Conservation (phyloP, 768 basidiomycete species). For the Amanita exitialis region DNA sequence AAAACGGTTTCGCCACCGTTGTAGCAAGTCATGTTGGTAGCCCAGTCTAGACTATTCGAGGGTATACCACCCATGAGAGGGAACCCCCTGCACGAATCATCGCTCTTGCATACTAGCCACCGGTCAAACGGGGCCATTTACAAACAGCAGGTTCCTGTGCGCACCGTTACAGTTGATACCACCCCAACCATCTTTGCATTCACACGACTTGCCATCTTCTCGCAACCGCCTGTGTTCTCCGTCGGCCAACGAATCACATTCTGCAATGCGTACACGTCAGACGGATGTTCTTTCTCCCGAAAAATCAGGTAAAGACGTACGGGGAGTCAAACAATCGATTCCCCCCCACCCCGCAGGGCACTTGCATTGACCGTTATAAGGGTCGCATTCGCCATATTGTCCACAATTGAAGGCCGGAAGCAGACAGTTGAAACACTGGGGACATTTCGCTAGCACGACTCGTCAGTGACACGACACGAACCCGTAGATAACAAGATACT, state of each 20-base stretch:
- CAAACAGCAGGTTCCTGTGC: neutral
- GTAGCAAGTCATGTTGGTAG: constrained; percentile 14
- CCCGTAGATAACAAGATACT: neutral
- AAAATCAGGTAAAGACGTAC: constrained; percentile 35
- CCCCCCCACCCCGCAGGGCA: constrained; percentile 98
- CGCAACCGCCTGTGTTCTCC: constrained; percentile 78
- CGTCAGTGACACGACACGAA: neutral
- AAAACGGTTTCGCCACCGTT: constrained; percentile 57
- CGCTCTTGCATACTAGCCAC: constrained; percentile 69
- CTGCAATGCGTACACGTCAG: constrained; percentile 26
- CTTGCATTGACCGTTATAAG: constrained; percentile 91
- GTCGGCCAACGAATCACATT: constrained; percentile 91
- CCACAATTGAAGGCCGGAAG: constrained; percentile 88
- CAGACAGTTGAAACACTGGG: constrained; percentile 94
- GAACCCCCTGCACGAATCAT: constrained; percentile 74
- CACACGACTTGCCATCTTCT: constrained; percentile 64
- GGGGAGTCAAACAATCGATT: constrained; percentile 86
- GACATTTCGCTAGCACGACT: constrained; percentile 44
- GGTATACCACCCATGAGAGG: constrained; percentile 42
- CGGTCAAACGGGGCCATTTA: neutral
- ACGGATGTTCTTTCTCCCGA: neutral
- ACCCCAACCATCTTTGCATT: constrained; percentile 91
- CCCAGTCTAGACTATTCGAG: constrained; percentile 26
- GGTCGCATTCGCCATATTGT: constrained; percentile 85
- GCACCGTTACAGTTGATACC: constrained; percentile 97